Evolutionary conservation across 257 asterid genomes (phyloP), one percentile per base, ranked within the genome.

Genomic region (Plantago ovata): DNA sequence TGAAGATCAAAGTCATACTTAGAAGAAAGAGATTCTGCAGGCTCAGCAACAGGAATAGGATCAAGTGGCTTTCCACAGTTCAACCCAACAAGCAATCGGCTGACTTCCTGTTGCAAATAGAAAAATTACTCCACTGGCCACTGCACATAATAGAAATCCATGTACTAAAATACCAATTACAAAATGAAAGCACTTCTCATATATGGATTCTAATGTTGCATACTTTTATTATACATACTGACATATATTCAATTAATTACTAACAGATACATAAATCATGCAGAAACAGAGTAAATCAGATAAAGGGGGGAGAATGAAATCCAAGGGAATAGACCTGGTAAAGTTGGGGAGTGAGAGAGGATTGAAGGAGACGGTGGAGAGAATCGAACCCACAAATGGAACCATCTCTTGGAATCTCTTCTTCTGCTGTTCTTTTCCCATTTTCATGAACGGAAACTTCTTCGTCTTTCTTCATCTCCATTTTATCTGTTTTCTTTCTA

Each of bases 311-410:
- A n/a, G n/a, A n/a, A n/a, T n/a, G n/a, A n/a, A n/a, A n/a, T n/a
- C n/a, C n/a, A n/a, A n/a, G n/a, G 5, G 22, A 60, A 10, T 36
- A 43, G 49, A 85, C 98, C 95, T 92, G 94, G 24, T 76, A 88
- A 70, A 77, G 69, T 41, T 75, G 89, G 48, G 96, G 91, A 53
- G 71, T 66, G 65, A 88, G 95, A 54, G 90, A 79, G 10, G 94
- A 68, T 64, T 81, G 82, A 56, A 88, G 94, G 67, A 92, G 94
- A 14, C 62, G 86, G 75, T 92, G 85, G 58, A 92, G 81, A 21
- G 96, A 92, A 53, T 92, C 90, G 80, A 81, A 88, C 9, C 98
- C 96, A 57, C 87, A 74, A 40, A 87, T 70, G 15, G 96, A 88
- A 73, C 83, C 95, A 64, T 82, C 89, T 23, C 66, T 75, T 1